Conservation (phyloP, 1,284 basidiomycete species). For the Grifola frondosa region DNA sequence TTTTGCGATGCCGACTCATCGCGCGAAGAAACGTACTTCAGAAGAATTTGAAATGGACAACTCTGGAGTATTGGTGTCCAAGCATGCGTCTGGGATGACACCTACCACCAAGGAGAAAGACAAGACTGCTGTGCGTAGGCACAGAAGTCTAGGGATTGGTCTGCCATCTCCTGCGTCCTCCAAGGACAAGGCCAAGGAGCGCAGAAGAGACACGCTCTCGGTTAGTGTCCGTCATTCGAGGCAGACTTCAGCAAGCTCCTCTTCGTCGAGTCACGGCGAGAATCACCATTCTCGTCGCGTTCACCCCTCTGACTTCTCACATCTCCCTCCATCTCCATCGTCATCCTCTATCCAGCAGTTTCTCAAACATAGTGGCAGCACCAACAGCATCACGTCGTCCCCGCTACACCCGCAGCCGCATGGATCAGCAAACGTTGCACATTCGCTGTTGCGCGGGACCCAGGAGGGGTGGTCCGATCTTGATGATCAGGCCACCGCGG, state of each 20-base stretch:
- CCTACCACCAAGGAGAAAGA: slow-evolving; percentile 46
- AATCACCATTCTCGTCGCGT: slow-evolving; percentile 50
- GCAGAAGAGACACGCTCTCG: slow-evolving; percentile 62
- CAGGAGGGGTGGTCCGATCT: slow-evolving; percentile 84
- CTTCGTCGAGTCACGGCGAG: slow-evolving; percentile 58
- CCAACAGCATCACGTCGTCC: slow-evolving; percentile 45
- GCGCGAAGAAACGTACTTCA: slow-evolving; percentile 73
- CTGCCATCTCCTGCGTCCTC: slow-evolving; percentile 38
- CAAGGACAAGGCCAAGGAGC: slow-evolving; percentile 58
- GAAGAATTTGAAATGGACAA: slow-evolving; percentile 82
- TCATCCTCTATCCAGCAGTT: slow-evolving; percentile 84
- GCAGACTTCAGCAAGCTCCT: slow-evolving; percentile 68
- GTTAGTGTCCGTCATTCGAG: slow-evolving; percentile 55
- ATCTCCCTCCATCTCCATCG: slow-evolving; percentile 85
- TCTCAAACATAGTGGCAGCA: slow-evolving; percentile 55
- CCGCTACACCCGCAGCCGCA: slow-evolving; percentile 42
- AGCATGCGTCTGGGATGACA: slow-evolving; percentile 36
- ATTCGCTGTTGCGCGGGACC: slow-evolving; percentile 75
- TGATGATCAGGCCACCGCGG: slow-evolving; percentile 86
- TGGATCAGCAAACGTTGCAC: slow-evolving; percentile 63
- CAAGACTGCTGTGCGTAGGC: slow-evolving; percentile 56
- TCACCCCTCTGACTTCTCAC: slow-evolving; percentile 79
- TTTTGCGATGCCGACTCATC: slow-evolving; percentile 53
- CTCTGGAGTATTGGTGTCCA: slow-evolving; percentile 56
- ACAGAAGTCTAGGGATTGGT: slow-evolving; percentile 67